Conservation (phyloP, 164 flowering plant species). For the Vitis rotundifolia region DNA sequence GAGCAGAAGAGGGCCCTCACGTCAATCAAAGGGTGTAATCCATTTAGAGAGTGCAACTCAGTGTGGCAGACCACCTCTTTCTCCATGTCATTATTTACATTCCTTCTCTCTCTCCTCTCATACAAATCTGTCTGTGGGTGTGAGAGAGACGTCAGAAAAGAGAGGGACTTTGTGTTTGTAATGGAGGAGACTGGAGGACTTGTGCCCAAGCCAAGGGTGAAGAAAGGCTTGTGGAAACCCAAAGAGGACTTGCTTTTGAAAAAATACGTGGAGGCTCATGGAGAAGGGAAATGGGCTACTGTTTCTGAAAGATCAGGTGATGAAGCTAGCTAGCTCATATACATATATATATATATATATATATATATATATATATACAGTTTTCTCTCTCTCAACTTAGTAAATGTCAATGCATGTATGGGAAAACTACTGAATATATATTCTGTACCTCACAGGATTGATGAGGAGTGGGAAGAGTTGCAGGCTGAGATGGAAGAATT, state of each 20-base stretch:
- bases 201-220: conserved; percentile 21
- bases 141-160: neutral
- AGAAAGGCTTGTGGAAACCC: conserved; percentile 61
- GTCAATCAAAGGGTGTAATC: neutral
- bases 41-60: neutral
- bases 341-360: too few relatives aligned
- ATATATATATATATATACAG: too few relatives aligned
- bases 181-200: too few relatives aligned
- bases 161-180: neutral
- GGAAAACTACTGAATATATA: neutral
- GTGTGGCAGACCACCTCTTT: neutral
- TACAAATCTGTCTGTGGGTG: neutral
- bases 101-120: neutral
- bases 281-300: conserved; percentile 63
- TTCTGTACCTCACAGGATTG: conserved; percentile 34
- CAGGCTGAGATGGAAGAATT: conserved; percentile 67
- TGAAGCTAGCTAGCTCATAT: too few relatives aligned
- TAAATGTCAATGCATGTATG: too few relatives aligned
- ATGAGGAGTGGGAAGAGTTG: conserved; percentile 61
- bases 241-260: conserved; percentile 57
- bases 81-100: neutral
- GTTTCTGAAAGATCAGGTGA: conserved; percentile 56
- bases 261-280: conserved; percentile 51
- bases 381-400: too few relatives aligned
- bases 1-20: neutral